Base-by-base conservation (phyloP, 768 basidiomycete species). In the Ephemerocybe angulata region DNA sequence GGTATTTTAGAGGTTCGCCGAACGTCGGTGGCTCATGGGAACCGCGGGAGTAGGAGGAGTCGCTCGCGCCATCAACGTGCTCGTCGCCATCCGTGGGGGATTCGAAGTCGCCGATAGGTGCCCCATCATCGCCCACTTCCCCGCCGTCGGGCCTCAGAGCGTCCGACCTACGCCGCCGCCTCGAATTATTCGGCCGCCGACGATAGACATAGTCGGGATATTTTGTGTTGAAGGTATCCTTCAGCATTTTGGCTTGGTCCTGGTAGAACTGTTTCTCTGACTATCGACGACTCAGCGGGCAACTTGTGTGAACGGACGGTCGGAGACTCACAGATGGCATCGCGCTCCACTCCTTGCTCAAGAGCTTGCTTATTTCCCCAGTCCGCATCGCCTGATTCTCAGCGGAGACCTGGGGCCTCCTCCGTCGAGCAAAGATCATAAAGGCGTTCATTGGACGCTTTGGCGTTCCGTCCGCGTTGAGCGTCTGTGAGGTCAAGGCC, bases 361-460 rank as follows among this genome's bases (percentile, higher is more conserved):
- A 75, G 52, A 93, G 84, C 72, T 93, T 93, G 75, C 86, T 88
- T 52, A 93, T 90, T 63, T 93, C 91, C 15, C 91, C 91, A 0
- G 91, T 93, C 37, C 91, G 85, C 88, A 93, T 87, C 42, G 88
- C 82, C 67, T 91, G 90, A 66, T 93, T 88, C 59, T 88, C 87
- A n/a, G 88, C 83, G 7, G 88, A 84, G 30, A 93, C 88, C 68
- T 93, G 88, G 17, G 90, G 90, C 40, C 90, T 76, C 54, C 90
- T 79, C 50, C 86, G 80, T 22, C 90, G 82, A 57, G 91, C 90
- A 63, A 92, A 93, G 56, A 93, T 93, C 90, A 93, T 93, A 75
- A 93, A 93, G 21, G 90, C 90, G 68, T 93, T 93, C 90, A 93
- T 93, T 30, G 90, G 90, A 12, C 90, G 84, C 67, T 92, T 92